Percentiles rank a stretch among this genome's conserved stretches.
These are phyloP conservation scores for Jatropha multifida DNA, from an alignment of 441 rosid species.

Conservation along the genomic window DNA sequence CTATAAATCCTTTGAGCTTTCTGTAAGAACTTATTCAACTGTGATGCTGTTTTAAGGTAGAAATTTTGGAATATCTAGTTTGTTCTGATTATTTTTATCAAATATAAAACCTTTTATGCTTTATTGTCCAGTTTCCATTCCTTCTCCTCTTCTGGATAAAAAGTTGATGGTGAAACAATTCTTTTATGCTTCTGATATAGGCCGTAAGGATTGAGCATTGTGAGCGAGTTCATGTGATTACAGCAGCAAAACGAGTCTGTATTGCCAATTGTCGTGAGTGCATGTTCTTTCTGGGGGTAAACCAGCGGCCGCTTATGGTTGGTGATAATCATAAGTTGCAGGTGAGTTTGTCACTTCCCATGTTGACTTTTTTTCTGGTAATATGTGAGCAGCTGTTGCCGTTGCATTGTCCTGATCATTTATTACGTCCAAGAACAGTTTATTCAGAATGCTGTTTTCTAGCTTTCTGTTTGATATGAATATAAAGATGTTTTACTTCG, in stretches of 20 bases:
- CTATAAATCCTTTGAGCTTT: neutral
- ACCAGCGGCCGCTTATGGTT: slow-evolving; percentile 90
- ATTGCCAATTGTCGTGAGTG: slow-evolving; percentile 99
- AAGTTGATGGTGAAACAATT: neutral
- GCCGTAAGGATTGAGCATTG: slow-evolving; percentile 96
- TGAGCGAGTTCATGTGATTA: slow-evolving; percentile 95
- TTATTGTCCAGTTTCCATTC: neutral
- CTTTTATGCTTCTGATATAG: slow-evolving; percentile 40
- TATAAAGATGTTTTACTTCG: neutral
- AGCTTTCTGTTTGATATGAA: neutral
- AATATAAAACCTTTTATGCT: neutral
- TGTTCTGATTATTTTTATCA: neutral
- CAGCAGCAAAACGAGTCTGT: slow-evolving; percentile 85
- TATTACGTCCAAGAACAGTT: neutral
- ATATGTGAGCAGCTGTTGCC: neutral
- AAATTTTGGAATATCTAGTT: neutral
- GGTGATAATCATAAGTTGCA: slow-evolving; percentile 99
- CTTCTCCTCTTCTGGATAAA: neutral
- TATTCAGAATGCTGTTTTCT: neutral
- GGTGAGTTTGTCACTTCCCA: slow-evolving; percentile 41
- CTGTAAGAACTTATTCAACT: neutral
- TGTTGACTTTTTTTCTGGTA: neutral
- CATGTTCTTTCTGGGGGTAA: slow-evolving; percentile 94
- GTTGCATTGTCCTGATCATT: neutral
- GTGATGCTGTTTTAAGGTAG: neutral